These are phyloP conservation scores for Wallacemonas sp. DNA, from an alignment of 208 protist species.

Conservation along the genomic window DNA sequence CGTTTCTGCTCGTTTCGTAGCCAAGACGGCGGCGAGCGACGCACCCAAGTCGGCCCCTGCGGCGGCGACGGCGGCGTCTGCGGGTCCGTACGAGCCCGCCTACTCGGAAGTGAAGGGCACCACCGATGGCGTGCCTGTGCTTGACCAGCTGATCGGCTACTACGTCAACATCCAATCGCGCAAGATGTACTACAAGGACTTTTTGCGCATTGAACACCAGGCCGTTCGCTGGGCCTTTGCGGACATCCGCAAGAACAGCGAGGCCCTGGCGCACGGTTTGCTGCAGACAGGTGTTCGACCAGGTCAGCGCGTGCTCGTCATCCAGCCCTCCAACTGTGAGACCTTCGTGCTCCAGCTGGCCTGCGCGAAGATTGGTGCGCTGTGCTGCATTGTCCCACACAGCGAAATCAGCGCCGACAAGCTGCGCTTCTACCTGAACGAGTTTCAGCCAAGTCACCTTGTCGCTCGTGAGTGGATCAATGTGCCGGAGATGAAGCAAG, in stretches of 20 bases:
- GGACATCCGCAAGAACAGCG: slow-evolving; percentile 92
- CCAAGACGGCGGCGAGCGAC: slow-evolving; percentile 13
- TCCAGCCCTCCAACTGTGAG: slow-evolving; percentile 92
- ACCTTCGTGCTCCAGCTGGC: slow-evolving; percentile 89
- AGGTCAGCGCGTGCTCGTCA: slow-evolving; percentile 80
- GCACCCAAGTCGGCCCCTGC: slow-evolving; percentile 38
- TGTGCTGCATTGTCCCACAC: slow-evolving; percentile 81
- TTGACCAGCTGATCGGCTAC: slow-evolving; percentile 91
- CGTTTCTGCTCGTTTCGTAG: slow-evolving; percentile 28
- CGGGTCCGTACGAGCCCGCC: slow-evolving; percentile 56
- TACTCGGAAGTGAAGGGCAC: slow-evolving; percentile 82
- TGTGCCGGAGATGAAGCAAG: slow-evolving; percentile 82
- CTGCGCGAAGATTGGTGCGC: slow-evolving; percentile 85
- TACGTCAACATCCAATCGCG: slow-evolving; percentile 93
- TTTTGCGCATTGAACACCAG: slow-evolving; percentile 92
- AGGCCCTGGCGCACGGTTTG: slow-evolving; percentile 88
- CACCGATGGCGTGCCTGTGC: slow-evolving; percentile 48
- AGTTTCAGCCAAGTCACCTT: slow-evolving; percentile 89
- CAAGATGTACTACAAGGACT: slow-evolving; percentile 94
- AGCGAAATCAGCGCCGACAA: slow-evolving; percentile 84
- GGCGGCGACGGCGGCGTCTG: slow-evolving; percentile 41
- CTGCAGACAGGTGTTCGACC: slow-evolving; percentile 88
- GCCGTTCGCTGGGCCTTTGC: slow-evolving; percentile 91
- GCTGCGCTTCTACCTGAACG: slow-evolving; percentile 91
- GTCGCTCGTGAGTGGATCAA: slow-evolving; percentile 88